phyloP scores from a whole-genome alignment of 345 rosid species.

The Eucalyptus caleyi region DNA sequence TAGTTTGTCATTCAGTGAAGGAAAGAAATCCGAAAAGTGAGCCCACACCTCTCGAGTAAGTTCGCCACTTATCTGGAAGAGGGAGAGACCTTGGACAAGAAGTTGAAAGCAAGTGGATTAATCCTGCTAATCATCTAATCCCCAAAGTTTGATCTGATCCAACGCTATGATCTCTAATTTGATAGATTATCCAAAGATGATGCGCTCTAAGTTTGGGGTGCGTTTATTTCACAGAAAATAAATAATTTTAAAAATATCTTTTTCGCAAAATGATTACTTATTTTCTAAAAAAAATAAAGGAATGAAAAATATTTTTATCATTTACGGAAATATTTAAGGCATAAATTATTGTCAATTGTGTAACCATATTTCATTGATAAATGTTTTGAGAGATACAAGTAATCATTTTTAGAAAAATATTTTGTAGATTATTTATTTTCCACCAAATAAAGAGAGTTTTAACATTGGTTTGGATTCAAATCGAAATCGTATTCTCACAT shows the following conservation, averaged over 20 bases:
- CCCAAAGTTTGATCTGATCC: background rate
- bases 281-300: accelerated
- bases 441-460: too few relatives aligned
- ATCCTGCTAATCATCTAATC: background rate
- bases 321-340: background rate
- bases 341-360: background rate
- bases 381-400: background rate
- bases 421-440: too few relatives aligned
- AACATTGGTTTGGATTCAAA: too few relatives aligned
- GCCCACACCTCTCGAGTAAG: background rate
- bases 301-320: background rate
- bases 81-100: background rate
- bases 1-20: background rate
- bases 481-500: too few relatives aligned
- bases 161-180: background rate
- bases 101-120: background rate
- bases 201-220: accelerated
- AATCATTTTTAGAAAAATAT: background rate
- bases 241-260: too few relatives aligned
- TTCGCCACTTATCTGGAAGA: background rate
- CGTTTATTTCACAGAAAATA: accelerated
- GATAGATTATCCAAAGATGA: background rate
- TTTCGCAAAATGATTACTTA: accelerated
- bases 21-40: background rate
- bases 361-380: background rate